These are phyloP conservation scores for Solanum commersonii DNA, from an alignment of 257 asterid genomes.

Conservation along the genomic window DNA sequence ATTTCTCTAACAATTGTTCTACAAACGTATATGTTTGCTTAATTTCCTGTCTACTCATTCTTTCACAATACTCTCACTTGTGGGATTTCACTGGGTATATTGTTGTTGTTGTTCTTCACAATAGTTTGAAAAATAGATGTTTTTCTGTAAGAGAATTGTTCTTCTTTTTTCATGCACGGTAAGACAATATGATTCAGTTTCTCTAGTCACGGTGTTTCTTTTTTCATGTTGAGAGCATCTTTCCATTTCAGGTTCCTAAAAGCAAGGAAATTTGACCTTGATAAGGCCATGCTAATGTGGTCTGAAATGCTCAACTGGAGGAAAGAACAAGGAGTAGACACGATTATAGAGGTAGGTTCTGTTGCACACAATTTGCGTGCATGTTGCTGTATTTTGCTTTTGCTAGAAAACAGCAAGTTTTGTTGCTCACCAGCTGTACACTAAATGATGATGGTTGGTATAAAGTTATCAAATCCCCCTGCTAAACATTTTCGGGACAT, in stretches of 20 bases:
- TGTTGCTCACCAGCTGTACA: background rate
- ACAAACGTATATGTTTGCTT: background rate
- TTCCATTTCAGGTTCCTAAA: slow-evolving; percentile 61
- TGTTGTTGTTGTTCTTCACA: background rate
- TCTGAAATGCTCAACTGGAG: slow-evolving; percentile 95
- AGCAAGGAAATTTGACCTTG: slow-evolving; percentile 96
- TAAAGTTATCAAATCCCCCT: background rate
- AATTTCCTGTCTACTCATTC: background rate
- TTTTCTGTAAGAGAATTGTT: background rate
- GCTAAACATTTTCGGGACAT: background rate
- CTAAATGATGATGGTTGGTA: background rate
- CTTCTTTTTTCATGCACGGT: background rate
- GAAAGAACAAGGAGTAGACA: slow-evolving; percentile 75
- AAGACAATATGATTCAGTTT: background rate
- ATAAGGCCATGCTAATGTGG: slow-evolving; percentile 90
- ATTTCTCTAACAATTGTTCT: background rate
- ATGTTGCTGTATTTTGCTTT: background rate
- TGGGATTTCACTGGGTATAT: background rate
- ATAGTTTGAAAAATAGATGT: background rate
- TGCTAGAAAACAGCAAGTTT: background rate
- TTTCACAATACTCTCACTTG: background rate
- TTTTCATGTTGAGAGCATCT: background rate
- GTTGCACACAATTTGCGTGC: background rate
- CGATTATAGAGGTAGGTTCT: slow-evolving; percentile 61
- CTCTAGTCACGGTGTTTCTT: background rate